Base-by-base conservation (phyloP, 2,329 filamentous ascomycete species). In the Ramularia collo-cygni region DNA sequence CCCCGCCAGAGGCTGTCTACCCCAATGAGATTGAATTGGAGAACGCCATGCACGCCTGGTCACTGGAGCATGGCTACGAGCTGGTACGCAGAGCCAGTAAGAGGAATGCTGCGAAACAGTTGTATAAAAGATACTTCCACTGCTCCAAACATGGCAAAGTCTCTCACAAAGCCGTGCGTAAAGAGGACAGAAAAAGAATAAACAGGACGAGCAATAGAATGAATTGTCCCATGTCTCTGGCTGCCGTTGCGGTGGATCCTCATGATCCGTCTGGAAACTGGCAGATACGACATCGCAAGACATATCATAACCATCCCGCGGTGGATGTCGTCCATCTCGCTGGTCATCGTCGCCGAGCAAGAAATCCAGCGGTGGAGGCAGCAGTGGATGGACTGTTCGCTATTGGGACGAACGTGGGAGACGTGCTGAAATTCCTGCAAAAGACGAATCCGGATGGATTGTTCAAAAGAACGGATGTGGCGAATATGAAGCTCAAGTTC, bases 401-500 rank as follows among this genome's bases (percentile, higher is more conserved):
- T 4, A 57, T 60, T 27, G 53, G 53, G n/a, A 59, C 56, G 4
- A 46, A 48, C 15, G 58, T 56, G 2, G 43, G 46, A 14, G 56
- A 60, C 37, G 55, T 60, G 27, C 33, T 59, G 42, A 53, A 54
- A 26, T 59, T 59, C 33, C 32, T 60, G 28, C 54, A 59, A 38
- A 40, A 47, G 13, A 60, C 55, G 3, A 50, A 60, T 37, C 57
- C 57, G 8, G 51, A 57, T 24, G 58, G 58, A 1, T 48, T 60
- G 2, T 60, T 59, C 48, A 59, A 57, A 5, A 46, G 56, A 17
- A 59, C 57, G 2, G 58, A 60, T 32, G 58, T 60, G 12, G 56
- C 56, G n/a, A 60, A 60, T 35, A 58, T 60, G 58, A 60, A 59
- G 48, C 50, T 57, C 19, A 59, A 57, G 37, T 59, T 42, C 40